These are phyloP conservation scores for Colletotrichum salicis DNA, from an alignment of 2,329 filamentous ascomycete genomes.

Conservation along the genomic window DNA sequence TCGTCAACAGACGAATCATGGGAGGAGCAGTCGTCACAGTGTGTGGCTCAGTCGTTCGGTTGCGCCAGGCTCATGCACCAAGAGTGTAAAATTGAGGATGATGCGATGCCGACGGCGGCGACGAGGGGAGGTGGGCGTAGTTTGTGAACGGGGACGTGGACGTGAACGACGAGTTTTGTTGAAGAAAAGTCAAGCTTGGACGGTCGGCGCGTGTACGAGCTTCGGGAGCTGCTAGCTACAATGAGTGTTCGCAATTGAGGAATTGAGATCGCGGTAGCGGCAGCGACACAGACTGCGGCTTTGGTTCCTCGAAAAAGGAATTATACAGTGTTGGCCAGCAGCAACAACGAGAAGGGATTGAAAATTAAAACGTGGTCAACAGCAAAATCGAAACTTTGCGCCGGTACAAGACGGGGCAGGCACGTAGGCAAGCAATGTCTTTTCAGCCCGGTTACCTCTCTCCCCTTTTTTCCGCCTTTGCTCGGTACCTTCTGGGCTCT, in stretches of 20 bases:
- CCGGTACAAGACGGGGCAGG: neutral
- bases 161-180: slow-evolving; percentile 14
- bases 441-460: neutral
- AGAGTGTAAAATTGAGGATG: neutral
- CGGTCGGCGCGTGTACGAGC: slow-evolving; percentile 10
- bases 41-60: neutral
- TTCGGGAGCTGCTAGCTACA: neutral
- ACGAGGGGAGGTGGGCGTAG: neutral
- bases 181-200: slow-evolving; percentile 24
- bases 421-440: neutral
- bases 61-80: neutral
- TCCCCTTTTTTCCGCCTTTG: neutral
- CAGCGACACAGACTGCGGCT: neutral
- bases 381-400: neutral
- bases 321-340: neutral
- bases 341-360: neutral
- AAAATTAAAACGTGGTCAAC: neutral
- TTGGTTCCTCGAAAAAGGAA: neutral
- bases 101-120: neutral
- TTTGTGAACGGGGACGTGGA: neutral
- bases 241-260: neutral
- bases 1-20: slow-evolving; percentile 35
- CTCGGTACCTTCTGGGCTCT: neutral
- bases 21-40: slow-evolving; percentile 6
- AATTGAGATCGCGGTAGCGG: neutral